These are phyloP conservation scores for Multifurca ochricompacta DNA, from an alignment of 768 basidiomycete species.

Conservation along the genomic window DNA sequence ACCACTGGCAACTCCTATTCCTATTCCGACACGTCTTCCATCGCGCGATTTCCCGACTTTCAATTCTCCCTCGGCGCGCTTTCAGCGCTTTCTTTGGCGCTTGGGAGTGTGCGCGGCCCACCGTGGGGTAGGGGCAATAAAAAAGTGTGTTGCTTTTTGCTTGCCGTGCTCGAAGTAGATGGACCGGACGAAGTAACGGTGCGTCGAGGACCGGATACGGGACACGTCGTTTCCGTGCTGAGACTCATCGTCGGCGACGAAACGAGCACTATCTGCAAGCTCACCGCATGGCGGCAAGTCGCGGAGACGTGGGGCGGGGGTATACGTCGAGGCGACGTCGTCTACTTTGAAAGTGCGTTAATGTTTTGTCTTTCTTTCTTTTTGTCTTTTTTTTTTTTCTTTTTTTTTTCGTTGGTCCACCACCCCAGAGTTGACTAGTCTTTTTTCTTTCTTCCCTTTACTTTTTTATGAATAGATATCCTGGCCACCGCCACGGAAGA, in stretches of 20 bases:
- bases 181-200: slow-evolving; percentile 62
- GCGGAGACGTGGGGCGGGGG: slow-evolving; percentile 65
- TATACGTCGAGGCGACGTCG: slow-evolving; percentile 63
- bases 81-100: slow-evolving; percentile 35
- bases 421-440: too few relatives aligned
- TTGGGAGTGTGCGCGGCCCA: slow-evolving; percentile 43
- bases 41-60: slow-evolving; percentile 65
- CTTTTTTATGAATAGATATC: slow-evolving; percentile 41
- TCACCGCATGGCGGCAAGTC: slow-evolving; percentile 72
- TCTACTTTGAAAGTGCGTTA: slow-evolving; percentile 62
- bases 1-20: too few relatives aligned
- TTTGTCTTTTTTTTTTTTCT: too few relatives aligned
- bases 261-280: slow-evolving; percentile 54
- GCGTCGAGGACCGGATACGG: slow-evolving; percentile 63
- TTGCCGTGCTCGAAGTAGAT: slow-evolving; percentile 68
- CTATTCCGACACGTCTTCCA: slow-evolving; percentile 63
- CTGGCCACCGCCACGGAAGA: slow-evolving; percentile 38
- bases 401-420: too few relatives aligned
- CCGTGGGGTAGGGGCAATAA: too few relatives aligned
- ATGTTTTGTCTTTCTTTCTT: too few relatives aligned
- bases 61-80: slow-evolving; percentile 62
- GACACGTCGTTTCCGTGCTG: slow-evolving; percentile 58
- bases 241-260: slow-evolving; percentile 72
- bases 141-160: slow-evolving; percentile 50
- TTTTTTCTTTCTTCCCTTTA: too few relatives aligned